Evolutionary conservation across 352 stramenopile species (phyloP).

Genomic region (Pythium myriotylum): DNA sequence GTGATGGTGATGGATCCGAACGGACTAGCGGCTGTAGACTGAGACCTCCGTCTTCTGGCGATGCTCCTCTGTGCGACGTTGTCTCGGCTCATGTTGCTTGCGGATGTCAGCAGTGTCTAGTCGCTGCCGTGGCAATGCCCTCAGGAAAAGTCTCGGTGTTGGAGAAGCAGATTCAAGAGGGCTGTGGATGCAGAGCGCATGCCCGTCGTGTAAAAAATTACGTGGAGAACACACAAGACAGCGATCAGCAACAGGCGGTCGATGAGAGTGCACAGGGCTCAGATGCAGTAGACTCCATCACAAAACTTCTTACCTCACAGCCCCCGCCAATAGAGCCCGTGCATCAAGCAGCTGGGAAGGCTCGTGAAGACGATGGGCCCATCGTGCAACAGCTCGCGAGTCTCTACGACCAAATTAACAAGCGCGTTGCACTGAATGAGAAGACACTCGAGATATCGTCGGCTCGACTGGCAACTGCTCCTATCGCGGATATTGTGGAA

Average conservation of each 20-base stretch:
- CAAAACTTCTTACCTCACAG: too few relatives aligned
- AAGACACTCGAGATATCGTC: slow-evolving; percentile 38
- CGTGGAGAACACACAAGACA: too few relatives aligned
- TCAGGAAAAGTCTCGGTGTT: neutral
- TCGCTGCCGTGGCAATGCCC: neutral
- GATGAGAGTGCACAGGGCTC: too few relatives aligned
- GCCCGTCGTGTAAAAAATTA: too few relatives aligned
- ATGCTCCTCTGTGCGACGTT: neutral
- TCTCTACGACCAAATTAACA: slow-evolving; percentile 16
- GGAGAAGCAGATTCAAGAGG: neutral
- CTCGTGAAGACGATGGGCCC: slow-evolving; percentile 1
- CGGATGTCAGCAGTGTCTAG: slow-evolving; percentile 5
- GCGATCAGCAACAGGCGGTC: too few relatives aligned
- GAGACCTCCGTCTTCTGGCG: neutral
- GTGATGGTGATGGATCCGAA: too few relatives aligned
- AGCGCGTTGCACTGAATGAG: slow-evolving; percentile 33
- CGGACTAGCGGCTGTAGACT: too few relatives aligned
- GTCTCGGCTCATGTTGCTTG: slow-evolving; percentile 2
- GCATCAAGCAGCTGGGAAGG: neutral
- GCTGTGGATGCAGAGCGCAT: neutral
- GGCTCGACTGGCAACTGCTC: slow-evolving; percentile 25
- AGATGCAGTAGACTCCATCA: too few relatives aligned
- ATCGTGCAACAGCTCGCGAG: slow-evolving; percentile 7
- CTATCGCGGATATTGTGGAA: slow-evolving; percentile 27
- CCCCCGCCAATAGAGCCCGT: too few relatives aligned